phyloP scores from a whole-genome alignment of 768 basidiomycete genomes.

The Lepiota venenata region DNA sequence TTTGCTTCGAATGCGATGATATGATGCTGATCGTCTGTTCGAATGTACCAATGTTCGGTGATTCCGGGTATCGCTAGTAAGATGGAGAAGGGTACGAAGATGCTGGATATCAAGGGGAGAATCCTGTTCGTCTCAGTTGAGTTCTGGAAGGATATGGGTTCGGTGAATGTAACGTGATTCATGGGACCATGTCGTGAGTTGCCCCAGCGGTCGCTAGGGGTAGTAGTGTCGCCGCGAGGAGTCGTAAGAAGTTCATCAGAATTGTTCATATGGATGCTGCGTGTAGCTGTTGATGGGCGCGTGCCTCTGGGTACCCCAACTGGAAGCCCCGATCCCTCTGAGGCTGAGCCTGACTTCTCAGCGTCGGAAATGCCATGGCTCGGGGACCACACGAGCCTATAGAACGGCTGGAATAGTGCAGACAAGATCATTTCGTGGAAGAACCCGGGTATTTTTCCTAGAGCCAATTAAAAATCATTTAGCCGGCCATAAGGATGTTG shows the following conservation, averaged over 20 bases:
- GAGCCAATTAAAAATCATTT: too few relatives aligned
- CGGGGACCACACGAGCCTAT: too few relatives aligned
- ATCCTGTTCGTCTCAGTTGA: slow-evolving; percentile 45
- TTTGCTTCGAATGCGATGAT: slow-evolving; percentile 49
- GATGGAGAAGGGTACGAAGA: slow-evolving; percentile 72
- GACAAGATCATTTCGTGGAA: too few relatives aligned
- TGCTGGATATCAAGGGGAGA: slow-evolving; percentile 63
- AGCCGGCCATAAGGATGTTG: too few relatives aligned
- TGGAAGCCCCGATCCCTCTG: too few relatives aligned
- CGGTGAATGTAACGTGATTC: background rate
- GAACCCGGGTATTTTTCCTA: too few relatives aligned
- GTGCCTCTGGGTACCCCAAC: too few relatives aligned
- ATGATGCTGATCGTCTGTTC: slow-evolving; percentile 40
- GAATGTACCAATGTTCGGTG: slow-evolving; percentile 73
- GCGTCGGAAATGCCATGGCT: too few relatives aligned
- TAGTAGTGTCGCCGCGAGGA: background rate
- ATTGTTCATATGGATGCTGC: background rate
- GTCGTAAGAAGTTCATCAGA: background rate
- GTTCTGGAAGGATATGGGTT: slow-evolving; percentile 25
- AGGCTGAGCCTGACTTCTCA: too few relatives aligned
- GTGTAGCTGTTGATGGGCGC: too few relatives aligned
- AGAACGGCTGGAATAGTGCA: too few relatives aligned
- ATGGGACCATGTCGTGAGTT: background rate
- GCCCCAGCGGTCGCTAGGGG: background rate
- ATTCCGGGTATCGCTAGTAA: slow-evolving; percentile 81